Evolutionary conservation across 1,139 yeast species (phyloP).

Genomic region (Geotrichum restrictum): DNA sequence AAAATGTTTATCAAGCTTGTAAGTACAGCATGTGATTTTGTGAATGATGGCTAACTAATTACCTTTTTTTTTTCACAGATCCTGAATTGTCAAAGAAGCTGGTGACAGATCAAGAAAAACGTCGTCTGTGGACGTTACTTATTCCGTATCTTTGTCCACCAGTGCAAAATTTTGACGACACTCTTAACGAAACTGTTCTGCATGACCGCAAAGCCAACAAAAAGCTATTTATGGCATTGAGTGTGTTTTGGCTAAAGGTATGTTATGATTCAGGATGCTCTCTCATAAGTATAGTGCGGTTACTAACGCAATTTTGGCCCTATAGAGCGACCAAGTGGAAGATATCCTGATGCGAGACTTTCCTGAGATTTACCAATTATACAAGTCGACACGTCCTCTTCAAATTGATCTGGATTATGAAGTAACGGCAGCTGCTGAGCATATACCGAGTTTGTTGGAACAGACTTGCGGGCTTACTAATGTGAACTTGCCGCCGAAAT

Average conservation of each 20-base stretch:
- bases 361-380: conserved; percentile 22
- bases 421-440: conserved; percentile 9
- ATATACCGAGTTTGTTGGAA: neutral
- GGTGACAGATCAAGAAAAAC: conserved; percentile 43
- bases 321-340: conserved; percentile 16
- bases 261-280: neutral
- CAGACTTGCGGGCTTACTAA: neutral
- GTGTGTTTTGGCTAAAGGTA: conserved; percentile 47
- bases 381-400: conserved; percentile 23
- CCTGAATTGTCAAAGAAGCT: conserved; percentile 30
- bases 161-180: conserved; percentile 32
- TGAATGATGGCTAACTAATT: neutral
- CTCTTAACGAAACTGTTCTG: conserved; percentile 29
- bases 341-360: conserved; percentile 20
- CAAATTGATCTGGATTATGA: conserved; percentile 30
- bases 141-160: conserved; percentile 50
- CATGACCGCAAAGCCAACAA: conserved; percentile 44
- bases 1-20: conserved; percentile 38
- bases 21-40: neutral
- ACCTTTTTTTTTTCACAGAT: neutral
- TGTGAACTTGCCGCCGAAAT: conserved; percentile 15
- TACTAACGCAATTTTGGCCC: conserved; percentile 3
- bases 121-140: conserved; percentile 52
- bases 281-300: no score
- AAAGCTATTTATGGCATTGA: conserved; percentile 46